Base-by-base conservation (phyloP, 768 basidiomycete species). In the Mycena latifolia region DNA sequence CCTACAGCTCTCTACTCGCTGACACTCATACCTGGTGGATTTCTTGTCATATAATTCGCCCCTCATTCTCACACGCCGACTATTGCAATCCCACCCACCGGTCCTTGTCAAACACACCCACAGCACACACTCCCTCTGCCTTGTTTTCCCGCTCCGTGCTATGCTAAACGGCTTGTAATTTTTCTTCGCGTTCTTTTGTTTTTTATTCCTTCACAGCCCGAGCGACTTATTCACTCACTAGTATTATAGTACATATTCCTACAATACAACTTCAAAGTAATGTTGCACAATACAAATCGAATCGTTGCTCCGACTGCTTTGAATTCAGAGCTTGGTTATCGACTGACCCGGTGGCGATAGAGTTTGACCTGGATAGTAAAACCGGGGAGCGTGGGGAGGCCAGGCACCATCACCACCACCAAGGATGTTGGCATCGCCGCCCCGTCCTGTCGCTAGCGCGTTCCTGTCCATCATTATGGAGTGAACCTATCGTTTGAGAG, bases 391-490 rank as follows among this genome's bases (percentile, higher is more conserved):
- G 27, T 33, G 53, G 20, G 55, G 50, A 5, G 69, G 69, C 64
- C 64, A 70, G 69, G 69, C 18, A 66, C 69, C 69, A 70, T 66
- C 69, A 39, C 37, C 48, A 39, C 37, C 48, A 15, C 48, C 51
- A 12, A 53, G 9, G 2, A 39, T 39, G 37, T 39, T 39, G 37
- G n/a, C 35, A 8, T 53, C 52, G 57, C 29, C 29, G 39, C 76
- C 71, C 35, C 85, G 78, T 52, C 86, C 85, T 28, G 84, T 86
- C 54, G 86, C 78, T 67, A 85, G 85, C 18, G 85, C 85, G 77
- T 89, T 91, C 63, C 89, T 82, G 45, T 92, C 90, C 88, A 92
- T 88, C 89, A 93, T 89, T 66, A 93, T 85, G 51, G 85, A 83
- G 71, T 92, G 91, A 57, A 89, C 75, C 87, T 89, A 72, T 35